Evolutionary conservation across 495 filamentous ascomycete genomes (phyloP).

Genomic region (Neurospora sp.): DNA sequence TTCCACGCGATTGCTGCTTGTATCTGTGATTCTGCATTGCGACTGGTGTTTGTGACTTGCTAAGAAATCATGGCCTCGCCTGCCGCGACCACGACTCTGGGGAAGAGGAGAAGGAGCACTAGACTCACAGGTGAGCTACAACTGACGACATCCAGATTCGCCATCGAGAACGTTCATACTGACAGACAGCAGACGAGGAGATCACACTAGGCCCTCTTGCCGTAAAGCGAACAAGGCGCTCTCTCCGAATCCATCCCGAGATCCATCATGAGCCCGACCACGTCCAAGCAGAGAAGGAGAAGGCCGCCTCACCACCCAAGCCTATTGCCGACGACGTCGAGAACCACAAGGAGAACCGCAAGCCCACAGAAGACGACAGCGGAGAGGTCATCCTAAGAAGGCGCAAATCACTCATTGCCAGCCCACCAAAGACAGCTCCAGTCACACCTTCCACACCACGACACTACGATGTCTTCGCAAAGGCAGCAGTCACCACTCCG

Average conservation of each 20-base stretch:
- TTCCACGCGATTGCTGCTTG: slow-evolving; percentile 6
- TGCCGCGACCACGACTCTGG: slow-evolving; percentile 47
- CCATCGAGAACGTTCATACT: slow-evolving; percentile 17
- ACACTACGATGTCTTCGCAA: slow-evolving; percentile 40
- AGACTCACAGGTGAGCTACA: slow-evolving; percentile 46
- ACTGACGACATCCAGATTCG: slow-evolving; percentile 1
- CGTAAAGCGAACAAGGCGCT: slow-evolving; percentile 54
- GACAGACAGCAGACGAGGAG: slow-evolving; percentile 20
- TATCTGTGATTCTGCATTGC: slow-evolving; percentile 1
- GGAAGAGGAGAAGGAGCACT: slow-evolving; percentile 60
- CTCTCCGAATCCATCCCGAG: slow-evolving; percentile 5
- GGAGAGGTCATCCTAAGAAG: not conserved
- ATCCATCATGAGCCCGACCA: not conserved
- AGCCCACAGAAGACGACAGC: not conserved
- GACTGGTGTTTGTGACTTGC: slow-evolving; percentile 9
- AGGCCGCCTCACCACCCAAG: slow-evolving; percentile 38
- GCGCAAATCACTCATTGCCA: not conserved
- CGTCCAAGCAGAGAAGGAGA: slow-evolving; percentile 27
- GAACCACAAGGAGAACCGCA: not conserved
- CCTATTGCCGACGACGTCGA: not conserved
- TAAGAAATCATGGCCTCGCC: slow-evolving; percentile 34
- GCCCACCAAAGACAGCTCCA: slow-evolving; percentile 17
- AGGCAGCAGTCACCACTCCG: slow-evolving; percentile 30
- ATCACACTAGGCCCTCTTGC: slow-evolving; percentile 21
- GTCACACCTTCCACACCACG: slow-evolving; percentile 59